These are phyloP conservation scores for Cutaneotrichosporon cutaneum DNA, from an alignment of 1,284 basidiomycete species.

Conservation along the genomic window DNA sequence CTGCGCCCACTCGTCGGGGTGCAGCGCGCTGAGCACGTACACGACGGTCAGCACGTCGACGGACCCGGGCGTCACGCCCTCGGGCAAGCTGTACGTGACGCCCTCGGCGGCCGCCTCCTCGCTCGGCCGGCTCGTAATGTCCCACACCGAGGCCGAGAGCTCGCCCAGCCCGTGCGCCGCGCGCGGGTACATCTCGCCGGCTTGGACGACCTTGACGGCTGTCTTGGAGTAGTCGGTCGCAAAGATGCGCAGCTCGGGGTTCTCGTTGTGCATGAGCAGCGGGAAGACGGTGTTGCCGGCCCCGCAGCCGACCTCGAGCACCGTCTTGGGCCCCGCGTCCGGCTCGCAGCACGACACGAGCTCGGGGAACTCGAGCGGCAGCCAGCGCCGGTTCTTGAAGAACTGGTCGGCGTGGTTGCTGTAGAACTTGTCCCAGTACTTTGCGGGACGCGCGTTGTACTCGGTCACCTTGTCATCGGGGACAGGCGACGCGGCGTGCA, in stretches of 20 bases:
- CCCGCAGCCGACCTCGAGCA: conserved; percentile 85
- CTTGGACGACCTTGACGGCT: conserved; percentile 86
- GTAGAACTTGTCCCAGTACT: conserved; percentile 84
- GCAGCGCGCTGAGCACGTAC: conserved; percentile 91
- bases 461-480: conserved; percentile 53
- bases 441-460: conserved; percentile 44
- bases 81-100: conserved; percentile 58
- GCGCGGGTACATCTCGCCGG: conserved; percentile 67
- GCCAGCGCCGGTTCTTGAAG: conserved; percentile 90
- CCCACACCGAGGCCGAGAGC: conserved; percentile 82
- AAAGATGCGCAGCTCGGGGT: conserved; percentile 68
- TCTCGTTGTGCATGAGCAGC: conserved; percentile 74
- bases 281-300: conserved; percentile 95
- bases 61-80: conserved; percentile 62
- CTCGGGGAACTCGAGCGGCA: conserved; percentile 89
- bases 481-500: conserved; percentile 69
- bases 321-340: conserved; percentile 69
- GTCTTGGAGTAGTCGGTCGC: conserved; percentile 91
- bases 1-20: conserved; percentile 85
- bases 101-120: conserved; percentile 4
- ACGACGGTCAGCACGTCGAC: conserved; percentile 91
- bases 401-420: conserved; percentile 71
- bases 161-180: conserved; percentile 65
- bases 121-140: conserved; percentile 64
- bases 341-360: conserved; percentile 67